phyloP scores from a whole-genome alignment of 2,329 filamentous ascomycete genomes.

The Dryadomyces quercivorus region DNA sequence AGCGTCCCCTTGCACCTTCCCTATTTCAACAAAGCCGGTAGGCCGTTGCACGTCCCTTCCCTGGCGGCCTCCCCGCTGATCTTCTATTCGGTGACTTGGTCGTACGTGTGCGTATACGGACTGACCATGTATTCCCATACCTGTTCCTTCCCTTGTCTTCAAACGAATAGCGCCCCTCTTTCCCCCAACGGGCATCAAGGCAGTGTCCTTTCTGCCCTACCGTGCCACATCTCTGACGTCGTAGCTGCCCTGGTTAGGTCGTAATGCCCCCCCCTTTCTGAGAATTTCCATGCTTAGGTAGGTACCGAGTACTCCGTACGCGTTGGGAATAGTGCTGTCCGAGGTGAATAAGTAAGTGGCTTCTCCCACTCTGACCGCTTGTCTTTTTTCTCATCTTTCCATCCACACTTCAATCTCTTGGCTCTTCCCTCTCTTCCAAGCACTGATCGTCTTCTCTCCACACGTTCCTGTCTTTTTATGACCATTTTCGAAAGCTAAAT shows the following conservation, averaged over 20 bases:
- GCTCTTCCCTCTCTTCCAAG: neutral
- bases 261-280: neutral
- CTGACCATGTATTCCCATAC: neutral
- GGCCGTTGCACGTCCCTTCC: neutral
- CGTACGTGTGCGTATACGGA: neutral
- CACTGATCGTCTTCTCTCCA: neutral
- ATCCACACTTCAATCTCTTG: neutral
- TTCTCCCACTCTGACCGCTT: neutral
- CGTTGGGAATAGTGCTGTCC: neutral
- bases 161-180: neutral
- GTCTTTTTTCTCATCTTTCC: neutral
- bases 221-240: neutral
- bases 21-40: neutral
- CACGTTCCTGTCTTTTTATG: neutral
- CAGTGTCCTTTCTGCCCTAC: neutral
- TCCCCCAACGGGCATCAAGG: neutral
- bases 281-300: neutral
- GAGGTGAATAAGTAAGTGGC: conserved; percentile 5
- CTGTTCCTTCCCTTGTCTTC: neutral
- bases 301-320: neutral
- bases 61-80: neutral
- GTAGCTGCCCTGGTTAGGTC: neutral
- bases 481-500: neutral
- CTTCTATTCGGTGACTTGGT: neutral
- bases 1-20: neutral